A percentile compares a stretch with the other conserved stretches of the same genome.
Conservation (phyloP, 2,329 filamentous ascomycete genomes). For the Penicillium polonicum region DNA sequence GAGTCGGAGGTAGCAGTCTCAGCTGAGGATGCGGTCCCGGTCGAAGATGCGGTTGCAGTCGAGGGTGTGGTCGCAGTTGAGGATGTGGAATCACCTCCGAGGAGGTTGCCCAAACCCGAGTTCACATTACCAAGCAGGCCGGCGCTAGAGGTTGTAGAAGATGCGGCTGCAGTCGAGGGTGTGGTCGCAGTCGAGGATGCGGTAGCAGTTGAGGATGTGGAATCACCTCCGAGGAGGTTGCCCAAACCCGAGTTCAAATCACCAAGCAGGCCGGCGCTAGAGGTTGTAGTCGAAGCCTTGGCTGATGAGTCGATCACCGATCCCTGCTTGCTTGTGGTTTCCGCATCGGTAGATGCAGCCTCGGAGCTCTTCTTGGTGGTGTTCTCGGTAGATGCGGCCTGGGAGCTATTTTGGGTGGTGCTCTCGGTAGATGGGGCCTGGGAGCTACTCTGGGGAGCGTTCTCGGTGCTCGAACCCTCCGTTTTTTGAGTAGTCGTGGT, state of each 20-base stretch:
- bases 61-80: not conserved
- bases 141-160: not conserved
- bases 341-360: constrained; percentile 1
- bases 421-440: not conserved
- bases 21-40: not conserved
- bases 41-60: not conserved
- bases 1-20: not conserved
- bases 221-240: not conserved
- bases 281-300: constrained; percentile 1
- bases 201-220: not conserved
- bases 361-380: not conserved
- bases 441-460: not conserved
- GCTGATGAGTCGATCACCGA: not conserved
- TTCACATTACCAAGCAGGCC: not conserved
- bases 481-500: constrained; percentile 9
- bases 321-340: constrained; percentile 1
- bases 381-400: not conserved
- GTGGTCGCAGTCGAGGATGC: not conserved
- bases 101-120: not conserved
- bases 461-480: not conserved
- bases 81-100: constrained; percentile 1
- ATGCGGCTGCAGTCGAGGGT: not conserved
- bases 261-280: not conserved
- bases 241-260: not conserved
- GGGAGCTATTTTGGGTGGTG: not conserved